Percentiles rank a stretch among this genome's conserved stretches.
Evolutionary conservation across 2,329 filamentous ascomycete genomes (phyloP).

Genomic region (Myriosclerotinia duriaeana): DNA sequence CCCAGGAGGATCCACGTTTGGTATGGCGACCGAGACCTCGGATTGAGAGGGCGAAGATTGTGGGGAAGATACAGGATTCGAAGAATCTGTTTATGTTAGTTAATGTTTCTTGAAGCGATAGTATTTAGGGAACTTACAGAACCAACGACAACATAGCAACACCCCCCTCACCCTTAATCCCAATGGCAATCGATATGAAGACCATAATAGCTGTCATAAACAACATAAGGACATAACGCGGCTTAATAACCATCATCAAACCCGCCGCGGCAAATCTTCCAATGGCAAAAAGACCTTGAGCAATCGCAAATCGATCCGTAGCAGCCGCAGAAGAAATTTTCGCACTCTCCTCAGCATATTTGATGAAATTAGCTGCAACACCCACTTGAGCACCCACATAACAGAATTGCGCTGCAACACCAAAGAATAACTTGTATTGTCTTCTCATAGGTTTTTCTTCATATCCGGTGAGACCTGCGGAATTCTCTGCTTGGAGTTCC

Average conservation of each 20-base stretch:
- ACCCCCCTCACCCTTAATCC: conserved; percentile 47
- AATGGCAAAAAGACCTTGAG: conserved; percentile 70
- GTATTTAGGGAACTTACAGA: conserved; percentile 47
- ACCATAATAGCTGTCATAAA: conserved; percentile 60
- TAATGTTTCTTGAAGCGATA: no score
- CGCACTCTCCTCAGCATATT: conserved; percentile 36
- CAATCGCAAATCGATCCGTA: conserved; percentile 67
- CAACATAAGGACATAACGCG: conserved; percentile 65
- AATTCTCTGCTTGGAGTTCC: conserved; percentile 46
- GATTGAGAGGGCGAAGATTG: conserved; percentile 77
- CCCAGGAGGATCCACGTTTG: conserved; percentile 75
- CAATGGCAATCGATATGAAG: conserved; percentile 46
- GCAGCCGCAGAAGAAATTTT: conserved; percentile 49
- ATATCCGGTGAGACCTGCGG: conserved; percentile 23
- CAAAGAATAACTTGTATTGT: conserved; percentile 63
- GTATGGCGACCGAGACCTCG: conserved; percentile 75
- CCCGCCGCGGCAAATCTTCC: conserved; percentile 69
- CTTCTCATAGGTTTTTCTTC: conserved; percentile 34
- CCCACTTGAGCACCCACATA: conserved; percentile 59
- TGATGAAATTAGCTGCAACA: conserved; percentile 24
- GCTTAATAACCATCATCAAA: conserved; percentile 61
- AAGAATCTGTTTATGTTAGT: conserved; percentile 49
- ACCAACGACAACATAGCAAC: conserved; percentile 63
- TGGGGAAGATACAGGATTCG: conserved; percentile 79
- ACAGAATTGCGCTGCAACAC: conserved; percentile 73